Conservation (phyloP, 2,329 filamentous ascomycete species). For the Aspergillus sp. region DNA sequence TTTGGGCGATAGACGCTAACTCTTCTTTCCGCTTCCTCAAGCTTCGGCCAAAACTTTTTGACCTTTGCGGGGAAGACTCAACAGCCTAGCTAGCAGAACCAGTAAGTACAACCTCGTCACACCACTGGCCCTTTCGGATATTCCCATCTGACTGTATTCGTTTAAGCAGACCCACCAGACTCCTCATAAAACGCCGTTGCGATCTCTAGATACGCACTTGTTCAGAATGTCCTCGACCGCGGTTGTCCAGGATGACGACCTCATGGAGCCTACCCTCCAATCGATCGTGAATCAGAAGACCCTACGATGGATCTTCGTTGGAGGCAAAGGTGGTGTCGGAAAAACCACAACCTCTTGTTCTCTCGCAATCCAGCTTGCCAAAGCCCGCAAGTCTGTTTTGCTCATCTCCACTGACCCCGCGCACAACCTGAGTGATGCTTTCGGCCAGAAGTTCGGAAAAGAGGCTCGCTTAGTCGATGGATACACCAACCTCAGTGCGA, state of each 20-base stretch:
- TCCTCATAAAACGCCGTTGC: neutral
- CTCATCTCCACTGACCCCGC: constrained; percentile 98
- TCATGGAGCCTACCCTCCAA: constrained; percentile 88
- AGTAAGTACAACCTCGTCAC: constrained; percentile 5
- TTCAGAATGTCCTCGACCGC: constrained; percentile 43
- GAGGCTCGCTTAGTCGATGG: constrained; percentile 90
- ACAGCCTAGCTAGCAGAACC: neutral
- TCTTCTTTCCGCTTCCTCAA: constrained; percentile 15
- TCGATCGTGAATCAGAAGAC: constrained; percentile 92
- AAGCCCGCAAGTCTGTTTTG: constrained; percentile 89
- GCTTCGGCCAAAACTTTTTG: constrained; percentile 15
- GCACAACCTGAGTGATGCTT: constrained; percentile 96
- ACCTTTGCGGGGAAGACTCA: constrained; percentile 11
- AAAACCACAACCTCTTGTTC: constrained; percentile 99
- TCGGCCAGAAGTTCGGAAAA: constrained; percentile 99
- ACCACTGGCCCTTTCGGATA: neutral
- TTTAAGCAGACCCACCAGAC: neutral
- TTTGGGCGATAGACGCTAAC: constrained; percentile 6
- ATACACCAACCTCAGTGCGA: constrained; percentile 90
- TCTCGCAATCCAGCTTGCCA: constrained; percentile 94
- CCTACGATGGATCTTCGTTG: constrained; percentile 98
- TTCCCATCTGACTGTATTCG: neutral
- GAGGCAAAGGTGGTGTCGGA: constrained; percentile 95
- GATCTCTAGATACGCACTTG: neutral
- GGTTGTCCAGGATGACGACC: constrained; percentile 59